phyloP scores from a whole-genome alignment of 306 rosid genomes.

The Macrotyloma uniflorum region DNA sequence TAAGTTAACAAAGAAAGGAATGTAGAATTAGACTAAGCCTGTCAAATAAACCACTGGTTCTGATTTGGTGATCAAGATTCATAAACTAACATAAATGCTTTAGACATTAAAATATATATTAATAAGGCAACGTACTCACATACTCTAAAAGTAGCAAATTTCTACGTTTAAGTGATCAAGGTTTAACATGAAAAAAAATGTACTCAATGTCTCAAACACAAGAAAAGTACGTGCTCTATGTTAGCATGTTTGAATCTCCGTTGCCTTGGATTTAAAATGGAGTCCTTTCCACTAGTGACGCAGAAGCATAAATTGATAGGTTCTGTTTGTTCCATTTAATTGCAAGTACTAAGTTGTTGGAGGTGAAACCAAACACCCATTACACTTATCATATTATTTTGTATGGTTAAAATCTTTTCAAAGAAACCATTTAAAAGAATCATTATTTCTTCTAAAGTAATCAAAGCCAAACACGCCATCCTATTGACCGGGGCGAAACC shows the following conservation, averaged over 20 bases:
- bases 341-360: background rate
- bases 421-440: background rate
- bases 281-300: background rate
- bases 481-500: background rate
- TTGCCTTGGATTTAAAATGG: background rate
- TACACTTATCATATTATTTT: background rate
- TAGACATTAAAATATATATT: background rate
- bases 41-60: background rate
- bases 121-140: background rate
- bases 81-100: background rate
- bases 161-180: background rate
- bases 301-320: background rate
- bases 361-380: background rate
- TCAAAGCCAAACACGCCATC: background rate
- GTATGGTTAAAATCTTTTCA: background rate
- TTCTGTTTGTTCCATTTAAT: background rate
- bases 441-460: background rate
- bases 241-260: background rate
- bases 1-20: background rate
- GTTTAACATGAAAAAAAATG: background rate
- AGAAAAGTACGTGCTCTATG: background rate
- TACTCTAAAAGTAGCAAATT: background rate
- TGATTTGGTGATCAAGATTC: constrained; percentile 3
- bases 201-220: background rate
- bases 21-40: background rate